These are phyloP conservation scores for Phytophthora idaei DNA, from an alignment of 352 stramenopile genomes.

Conservation along the genomic window DNA sequence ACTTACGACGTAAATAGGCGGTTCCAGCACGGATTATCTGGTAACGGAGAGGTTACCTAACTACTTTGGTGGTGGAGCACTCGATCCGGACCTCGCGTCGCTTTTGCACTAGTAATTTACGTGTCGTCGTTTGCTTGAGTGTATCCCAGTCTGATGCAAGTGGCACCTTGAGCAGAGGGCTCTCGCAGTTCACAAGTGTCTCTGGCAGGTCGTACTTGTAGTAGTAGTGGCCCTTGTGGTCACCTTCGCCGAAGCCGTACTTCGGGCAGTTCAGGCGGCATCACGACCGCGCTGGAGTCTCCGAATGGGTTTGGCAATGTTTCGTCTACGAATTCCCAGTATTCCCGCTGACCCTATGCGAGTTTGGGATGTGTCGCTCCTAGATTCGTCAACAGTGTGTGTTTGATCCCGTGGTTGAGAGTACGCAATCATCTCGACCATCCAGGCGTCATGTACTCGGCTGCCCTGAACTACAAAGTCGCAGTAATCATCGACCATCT, in stretches of 20 bases:
- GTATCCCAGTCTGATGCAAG: slow-evolving; percentile 45
- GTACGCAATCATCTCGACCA: too few species aligned
- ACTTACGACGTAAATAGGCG: too few species aligned
- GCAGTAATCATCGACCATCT: too few species aligned
- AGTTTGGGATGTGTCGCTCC: too few species aligned
- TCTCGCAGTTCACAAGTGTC: slow-evolving; percentile 49
- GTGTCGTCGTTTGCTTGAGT: slow-evolving; percentile 22
- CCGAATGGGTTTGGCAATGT: not conserved
- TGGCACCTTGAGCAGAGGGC: slow-evolving; percentile 47
- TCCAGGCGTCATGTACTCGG: too few species aligned
- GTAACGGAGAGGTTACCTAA: too few species aligned
- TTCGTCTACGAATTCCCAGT: too few species aligned
- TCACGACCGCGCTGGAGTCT: slow-evolving; percentile 37
- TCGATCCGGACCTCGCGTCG: slow-evolving; percentile 51
- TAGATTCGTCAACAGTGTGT: too few species aligned
- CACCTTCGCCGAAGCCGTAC: slow-evolving; percentile 50
- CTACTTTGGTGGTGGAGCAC: slow-evolving; percentile 32
- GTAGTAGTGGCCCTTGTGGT: slow-evolving; percentile 52
- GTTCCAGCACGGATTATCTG: too few species aligned
- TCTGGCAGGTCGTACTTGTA: slow-evolving; percentile 67
- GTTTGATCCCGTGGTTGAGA: too few species aligned
- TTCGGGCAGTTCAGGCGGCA: slow-evolving; percentile 55
- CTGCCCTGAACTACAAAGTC: too few species aligned
- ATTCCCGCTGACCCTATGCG: too few species aligned
- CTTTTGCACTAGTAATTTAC: slow-evolving; percentile 28